A percentile compares a stretch with the other conserved stretches of the same genome.
These are phyloP conservation scores for Puccinia polysora DNA, from an alignment of 1,284 basidiomycete genomes.

Conservation along the genomic window DNA sequence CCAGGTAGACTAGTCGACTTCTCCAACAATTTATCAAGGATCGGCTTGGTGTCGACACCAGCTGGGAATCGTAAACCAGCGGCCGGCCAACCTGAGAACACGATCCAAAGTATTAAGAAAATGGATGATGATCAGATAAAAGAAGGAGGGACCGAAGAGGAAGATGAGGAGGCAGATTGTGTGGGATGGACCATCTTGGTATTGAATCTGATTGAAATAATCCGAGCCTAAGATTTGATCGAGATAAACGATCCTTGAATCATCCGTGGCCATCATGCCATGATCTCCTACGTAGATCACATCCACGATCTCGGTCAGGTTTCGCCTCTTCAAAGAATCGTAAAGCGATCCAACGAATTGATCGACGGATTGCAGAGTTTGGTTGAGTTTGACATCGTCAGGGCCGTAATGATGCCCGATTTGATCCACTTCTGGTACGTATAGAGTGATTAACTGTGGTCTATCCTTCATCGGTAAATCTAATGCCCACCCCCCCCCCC, in stretches of 20 bases:
- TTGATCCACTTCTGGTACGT: slow-evolving; percentile 60
- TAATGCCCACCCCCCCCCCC: slow-evolving; percentile 31
- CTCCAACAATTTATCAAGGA: slow-evolving; percentile 60
- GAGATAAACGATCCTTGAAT: slow-evolving; percentile 69
- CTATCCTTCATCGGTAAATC: slow-evolving; percentile 45
- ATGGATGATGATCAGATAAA: not conserved
- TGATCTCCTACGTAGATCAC: slow-evolving; percentile 87
- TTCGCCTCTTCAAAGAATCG: slow-evolving; percentile 63
- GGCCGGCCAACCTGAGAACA: slow-evolving; percentile 66
- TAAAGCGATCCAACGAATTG: slow-evolving; percentile 68
- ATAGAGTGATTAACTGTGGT: slow-evolving; percentile 60
- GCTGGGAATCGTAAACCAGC: slow-evolving; percentile 71
- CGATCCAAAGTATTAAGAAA: slow-evolving; percentile 5
- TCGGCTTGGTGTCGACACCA: slow-evolving; percentile 60
- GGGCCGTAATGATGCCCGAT: slow-evolving; percentile 71
- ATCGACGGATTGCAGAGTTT: slow-evolving; percentile 68
- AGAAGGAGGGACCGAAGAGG: not conserved
- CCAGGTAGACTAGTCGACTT: slow-evolving; percentile 58
- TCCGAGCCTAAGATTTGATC: slow-evolving; percentile 74
- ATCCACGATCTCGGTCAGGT: slow-evolving; percentile 75
- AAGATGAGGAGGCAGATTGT: not conserved
- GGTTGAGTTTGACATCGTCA: slow-evolving; percentile 65
- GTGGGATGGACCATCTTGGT: slow-evolving; percentile 63
- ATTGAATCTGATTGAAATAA: slow-evolving; percentile 62
- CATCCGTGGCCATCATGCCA: slow-evolving; percentile 81